Evolutionary conservation across 805 yeast species (phyloP), one percentile per base, ranked within the genome.

Genomic region (Kluyveromyces starmeri): DNA sequence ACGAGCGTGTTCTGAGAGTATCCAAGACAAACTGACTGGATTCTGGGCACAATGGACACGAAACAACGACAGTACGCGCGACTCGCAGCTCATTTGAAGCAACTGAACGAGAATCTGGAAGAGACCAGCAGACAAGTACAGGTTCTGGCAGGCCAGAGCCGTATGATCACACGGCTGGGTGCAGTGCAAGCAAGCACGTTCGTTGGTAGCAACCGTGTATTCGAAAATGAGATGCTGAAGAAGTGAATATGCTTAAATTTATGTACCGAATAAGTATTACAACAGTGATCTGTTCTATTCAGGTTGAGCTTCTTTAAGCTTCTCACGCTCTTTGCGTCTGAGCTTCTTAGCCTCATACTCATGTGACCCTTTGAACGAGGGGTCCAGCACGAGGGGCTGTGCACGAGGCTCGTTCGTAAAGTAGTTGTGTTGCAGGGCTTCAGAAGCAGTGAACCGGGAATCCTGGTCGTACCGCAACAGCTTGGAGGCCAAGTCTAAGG

Each of bases 311-410:
- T n/a, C n/a, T 31, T 45, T 40, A 25, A 40, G 46, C 22, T 39
- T 46, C 35, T 42, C 49, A 33, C 41, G 36, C 32, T 45, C 48
- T 27, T 40, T 45, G 16, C 47, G 40, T 31, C 46, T 47, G 32
- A 51, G 65, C 47, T 81, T 71, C 61, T 76, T 56, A 13, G 54
- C 52, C 50, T 89, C 98, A 56, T 81, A 89, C 53, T 89, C 98
- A 53, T 89, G 98, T 92, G 96, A 89, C 56, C 94, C 97, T 36
- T 66, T 64, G 19, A 67, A 65, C 19, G 67, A 62, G 43, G 80
- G 64, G 11, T 26, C 33, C 35, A 76, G 67, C 8, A 61, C 55
- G 24, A 84, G 63, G 5, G 77, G 75, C 41, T 70, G 76, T 1
- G 83, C 78, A 20, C 47, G 44, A 0, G 95, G 96, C 5, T 72